Percentiles rank a stretch among this genome's conserved stretches.
Evolutionary conservation across 345 rosid genomes (phyloP).

Genomic region (Salix viminalis): DNA sequence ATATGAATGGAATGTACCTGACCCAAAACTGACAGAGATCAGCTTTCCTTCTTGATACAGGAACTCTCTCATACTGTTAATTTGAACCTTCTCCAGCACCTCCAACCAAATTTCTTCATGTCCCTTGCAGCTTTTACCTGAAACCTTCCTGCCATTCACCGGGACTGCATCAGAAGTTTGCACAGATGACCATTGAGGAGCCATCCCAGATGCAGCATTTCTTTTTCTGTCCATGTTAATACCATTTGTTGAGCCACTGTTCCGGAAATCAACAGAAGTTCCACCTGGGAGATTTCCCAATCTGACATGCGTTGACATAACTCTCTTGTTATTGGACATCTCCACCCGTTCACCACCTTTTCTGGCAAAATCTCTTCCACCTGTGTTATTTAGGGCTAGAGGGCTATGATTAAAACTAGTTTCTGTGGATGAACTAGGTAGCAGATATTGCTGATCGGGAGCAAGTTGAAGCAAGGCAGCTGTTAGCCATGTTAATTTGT

Average conservation of each 20-base stretch:
- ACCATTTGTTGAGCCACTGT: slow-evolving; percentile 22
- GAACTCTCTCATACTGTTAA: slow-evolving; percentile 54
- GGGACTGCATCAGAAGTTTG: slow-evolving; percentile 16
- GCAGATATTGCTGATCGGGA: slow-evolving; percentile 84
- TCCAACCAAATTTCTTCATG: slow-evolving; percentile 85
- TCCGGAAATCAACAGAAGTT: slow-evolving; percentile 20
- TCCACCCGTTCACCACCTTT: slow-evolving; percentile 33
- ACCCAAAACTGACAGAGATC: slow-evolving; percentile 70
- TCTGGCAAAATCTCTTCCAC: slow-evolving; percentile 41
- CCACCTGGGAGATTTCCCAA: slow-evolving; percentile 35
- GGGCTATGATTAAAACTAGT: slow-evolving; percentile 63
- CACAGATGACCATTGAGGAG: slow-evolving; percentile 30
- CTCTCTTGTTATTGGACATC: slow-evolving; percentile 28
- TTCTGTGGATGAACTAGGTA: slow-evolving; percentile 59
- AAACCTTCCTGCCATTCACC: slow-evolving; percentile 24
- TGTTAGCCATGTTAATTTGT: slow-evolving; percentile 92
- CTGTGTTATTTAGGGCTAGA: slow-evolving; percentile 18
- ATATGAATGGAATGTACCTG: slow-evolving; percentile 48
- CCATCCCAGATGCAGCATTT: slow-evolving; percentile 29
- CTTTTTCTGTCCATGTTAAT: slow-evolving; percentile 38
- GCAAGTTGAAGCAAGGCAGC: slow-evolving; percentile 98
- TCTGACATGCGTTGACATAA: slow-evolving; percentile 31
- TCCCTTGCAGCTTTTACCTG: slow-evolving; percentile 38
- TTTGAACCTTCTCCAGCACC: slow-evolving; percentile 58
- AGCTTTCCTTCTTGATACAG: slow-evolving; percentile 79